Percentiles rank a stretch among this genome's conserved stretches.
These are phyloP conservation scores for Carex pumila DNA, from an alignment of 176 grass and related monocot species.

Conservation along the genomic window DNA sequence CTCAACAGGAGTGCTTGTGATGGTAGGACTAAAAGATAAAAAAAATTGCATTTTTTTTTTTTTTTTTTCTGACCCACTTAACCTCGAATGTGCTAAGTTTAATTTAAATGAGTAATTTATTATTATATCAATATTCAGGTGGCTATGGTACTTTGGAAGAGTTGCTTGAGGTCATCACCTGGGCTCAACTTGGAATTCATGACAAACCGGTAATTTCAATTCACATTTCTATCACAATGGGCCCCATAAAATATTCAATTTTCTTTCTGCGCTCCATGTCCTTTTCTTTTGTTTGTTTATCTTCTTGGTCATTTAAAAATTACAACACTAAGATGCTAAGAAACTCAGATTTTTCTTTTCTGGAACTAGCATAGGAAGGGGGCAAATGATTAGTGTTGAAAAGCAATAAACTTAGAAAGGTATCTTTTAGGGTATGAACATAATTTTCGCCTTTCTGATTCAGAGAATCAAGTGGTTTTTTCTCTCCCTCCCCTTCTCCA, in stretches of 20 bases:
- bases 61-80: neutral
- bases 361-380: neutral
- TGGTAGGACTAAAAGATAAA: neutral
- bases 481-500: neutral
- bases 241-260: neutral
- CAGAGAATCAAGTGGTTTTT: neutral
- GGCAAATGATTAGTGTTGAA: neutral
- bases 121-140: constrained; percentile 27
- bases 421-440: neutral
- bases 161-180: constrained; percentile 59
- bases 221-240: neutral
- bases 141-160: constrained; percentile 65
- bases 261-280: neutral
- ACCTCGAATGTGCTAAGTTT: neutral
- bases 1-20: constrained; percentile 21
- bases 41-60: neutral
- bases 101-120: neutral
- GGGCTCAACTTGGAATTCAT: constrained; percentile 60
- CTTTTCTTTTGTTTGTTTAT: neutral
- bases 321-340: neutral
- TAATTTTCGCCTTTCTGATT: neutral
- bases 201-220: constrained; percentile 43
- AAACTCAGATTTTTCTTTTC: neutral
- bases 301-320: neutral
- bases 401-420: neutral